Base-by-base conservation (phyloP, 768 basidiomycete species). In the Auriscalpium vulgare region DNA sequence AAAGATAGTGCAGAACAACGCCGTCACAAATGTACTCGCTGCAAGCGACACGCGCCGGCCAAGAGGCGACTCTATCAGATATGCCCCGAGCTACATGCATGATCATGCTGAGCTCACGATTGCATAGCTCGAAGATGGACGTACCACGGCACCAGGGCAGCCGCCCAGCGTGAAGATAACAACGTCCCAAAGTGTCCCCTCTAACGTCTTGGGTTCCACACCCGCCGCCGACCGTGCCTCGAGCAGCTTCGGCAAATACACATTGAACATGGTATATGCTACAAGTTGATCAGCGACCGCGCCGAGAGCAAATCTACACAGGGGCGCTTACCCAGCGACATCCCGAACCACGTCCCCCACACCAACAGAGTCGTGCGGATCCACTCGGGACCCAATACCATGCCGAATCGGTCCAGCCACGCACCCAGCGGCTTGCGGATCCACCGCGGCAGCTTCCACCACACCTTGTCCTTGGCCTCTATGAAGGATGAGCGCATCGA, bases 251-350 rank as follows among this genome's bases (percentile, higher is more conserved):
- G 93, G 93, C 17, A 94, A 77, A 66, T 82, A 95, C 29, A 93
- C 90, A 65, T 95, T 95, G 70, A 95, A 95, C 85, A 95, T 92
- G 2, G 90, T 93, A 64, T 84, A 92, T 0, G 83, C 88, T 89
- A 36, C 35, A 53, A 45, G 44, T 19, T 47, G 36, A 21, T 59
- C 46, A 59, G 51, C 38, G 59, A n/a, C 8, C 47, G 47, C 16
- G n/a, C 19, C 34, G 23, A 40, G n/a, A 45, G 47, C 53, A 36
- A 21, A 9, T 16, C 50, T 51, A 43, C 8, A 4, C 10, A 47
- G 13, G n/a, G 51, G n/a, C 29, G 64, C 84, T 52, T 59, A 87
- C 90, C 92, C 16, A 92, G 75, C 0, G 87, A 78, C 81, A 91
- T 87, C 1, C 78, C 70, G 55, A 77, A 80, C 93, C 93, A 95